Evolutionary conservation across 768 basidiomycete species (phyloP).

Genomic region (Podaxis carcinomalis): DNA sequence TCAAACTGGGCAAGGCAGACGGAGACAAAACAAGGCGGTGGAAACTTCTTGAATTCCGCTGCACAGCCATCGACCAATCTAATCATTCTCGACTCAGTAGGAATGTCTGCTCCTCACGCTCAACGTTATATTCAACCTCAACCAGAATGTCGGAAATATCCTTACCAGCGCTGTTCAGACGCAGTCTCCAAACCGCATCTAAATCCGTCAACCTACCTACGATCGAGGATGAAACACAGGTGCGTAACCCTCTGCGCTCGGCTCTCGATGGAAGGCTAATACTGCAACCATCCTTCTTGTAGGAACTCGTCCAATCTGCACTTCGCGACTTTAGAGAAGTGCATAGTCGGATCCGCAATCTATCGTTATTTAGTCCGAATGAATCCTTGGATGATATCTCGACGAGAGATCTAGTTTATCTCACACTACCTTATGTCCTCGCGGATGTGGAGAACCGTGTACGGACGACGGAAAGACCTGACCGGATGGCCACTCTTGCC

Average conservation of each 20-base stretch:
- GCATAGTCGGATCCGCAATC: constrained; percentile 46
- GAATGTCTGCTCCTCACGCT: background rate
- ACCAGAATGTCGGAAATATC: constrained; percentile 23
- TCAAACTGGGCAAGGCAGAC: no score
- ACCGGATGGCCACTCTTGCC: constrained; percentile 52
- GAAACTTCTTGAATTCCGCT: background rate
- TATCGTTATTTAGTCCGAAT: constrained; percentile 80
- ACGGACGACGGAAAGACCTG: constrained; percentile 48
- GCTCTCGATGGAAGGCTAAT: background rate
- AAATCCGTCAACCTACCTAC: constrained; percentile 36
- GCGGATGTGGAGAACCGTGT: constrained; percentile 64
- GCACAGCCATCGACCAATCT: constrained; percentile 11
- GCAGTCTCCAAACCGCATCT: constrained; percentile 32
- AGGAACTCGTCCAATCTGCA: constrained; percentile 59
- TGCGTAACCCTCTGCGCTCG: constrained; percentile 10
- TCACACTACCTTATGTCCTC: constrained; percentile 64
- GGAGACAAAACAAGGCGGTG: no score
- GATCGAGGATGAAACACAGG: constrained; percentile 41
- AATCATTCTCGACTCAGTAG: background rate
- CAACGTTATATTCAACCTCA: background rate
- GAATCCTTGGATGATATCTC: constrained; percentile 81
- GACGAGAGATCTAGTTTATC: constrained; percentile 70
- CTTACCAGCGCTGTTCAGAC: constrained; percentile 34
- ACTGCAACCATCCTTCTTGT: background rate
- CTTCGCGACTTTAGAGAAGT: constrained; percentile 53